Conservation (phyloP, 495 filamentous ascomycete genomes). For the Sordaria brevicollis region DNA sequence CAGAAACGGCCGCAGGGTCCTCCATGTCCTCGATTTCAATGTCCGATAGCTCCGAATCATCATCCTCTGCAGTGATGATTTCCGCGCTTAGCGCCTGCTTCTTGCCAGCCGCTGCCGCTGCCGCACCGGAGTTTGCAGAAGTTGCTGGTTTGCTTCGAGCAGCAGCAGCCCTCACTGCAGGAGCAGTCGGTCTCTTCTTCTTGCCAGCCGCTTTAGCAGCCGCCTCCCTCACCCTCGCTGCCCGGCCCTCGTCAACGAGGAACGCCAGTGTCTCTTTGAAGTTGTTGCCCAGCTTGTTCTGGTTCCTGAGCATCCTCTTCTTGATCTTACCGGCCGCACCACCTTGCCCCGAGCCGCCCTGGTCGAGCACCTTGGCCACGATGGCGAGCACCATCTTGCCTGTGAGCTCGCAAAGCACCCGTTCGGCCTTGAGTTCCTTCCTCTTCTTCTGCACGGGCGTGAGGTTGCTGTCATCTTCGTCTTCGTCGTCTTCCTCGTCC, state of each 20-base stretch:
- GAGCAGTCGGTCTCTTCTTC: slow-evolving; percentile 27
- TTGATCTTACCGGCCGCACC: slow-evolving; percentile 47
- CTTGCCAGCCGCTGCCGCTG: slow-evolving; percentile 3
- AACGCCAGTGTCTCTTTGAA: slow-evolving; percentile 67
- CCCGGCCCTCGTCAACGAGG: slow-evolving; percentile 50
- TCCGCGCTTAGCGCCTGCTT: slow-evolving; percentile 36
- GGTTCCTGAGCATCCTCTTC: slow-evolving; percentile 57
- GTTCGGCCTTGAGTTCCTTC: slow-evolving; percentile 61
- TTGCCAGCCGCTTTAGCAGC: slow-evolving; percentile 4
- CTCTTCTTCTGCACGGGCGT: slow-evolving; percentile 43
- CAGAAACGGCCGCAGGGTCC: slow-evolving; percentile 33
- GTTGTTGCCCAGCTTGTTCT: slow-evolving; percentile 55
- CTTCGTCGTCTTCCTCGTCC: slow-evolving; percentile 43
- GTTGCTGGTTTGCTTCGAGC: not conserved
- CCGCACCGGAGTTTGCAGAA: not conserved
- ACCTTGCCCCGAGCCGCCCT: slow-evolving; percentile 28
- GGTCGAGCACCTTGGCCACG: slow-evolving; percentile 61
- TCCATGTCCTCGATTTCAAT: slow-evolving; percentile 41
- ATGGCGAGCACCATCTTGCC: slow-evolving; percentile 74
- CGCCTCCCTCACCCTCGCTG: slow-evolving; percentile 9
- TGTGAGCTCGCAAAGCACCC: slow-evolving; percentile 72
- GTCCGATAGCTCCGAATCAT: slow-evolving; percentile 37
- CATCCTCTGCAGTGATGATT: slow-evolving; percentile 36
- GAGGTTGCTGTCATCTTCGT: slow-evolving; percentile 48
- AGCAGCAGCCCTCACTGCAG: slow-evolving; percentile 21